Evolutionary conservation across 331 rosid genomes (phyloP).

Genomic region (Saraca asoca): DNA sequence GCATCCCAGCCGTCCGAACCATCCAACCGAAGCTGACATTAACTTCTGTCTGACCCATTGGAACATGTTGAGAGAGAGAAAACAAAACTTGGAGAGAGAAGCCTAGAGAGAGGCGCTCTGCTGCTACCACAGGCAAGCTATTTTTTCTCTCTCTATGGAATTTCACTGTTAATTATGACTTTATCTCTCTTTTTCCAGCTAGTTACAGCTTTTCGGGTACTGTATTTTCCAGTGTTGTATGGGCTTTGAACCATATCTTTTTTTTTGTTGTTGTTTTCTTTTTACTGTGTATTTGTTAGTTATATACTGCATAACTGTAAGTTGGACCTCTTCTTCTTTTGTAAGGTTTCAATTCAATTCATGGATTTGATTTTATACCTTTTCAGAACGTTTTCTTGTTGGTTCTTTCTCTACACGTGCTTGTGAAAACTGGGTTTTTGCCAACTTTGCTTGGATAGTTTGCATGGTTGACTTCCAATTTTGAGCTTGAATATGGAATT

Average conservation of each 20-base stretch:
- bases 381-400: slow-evolving; percentile 8
- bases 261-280: not conserved
- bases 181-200: not conserved
- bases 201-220: slow-evolving; percentile 9
- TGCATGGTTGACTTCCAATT: slow-evolving; percentile 57
- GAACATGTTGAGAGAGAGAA: slow-evolving; percentile 39
- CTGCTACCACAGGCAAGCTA: slow-evolving; percentile 46
- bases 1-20: slow-evolving; percentile 73
- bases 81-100: slow-evolving; percentile 9
- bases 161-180: slow-evolving; percentile 20
- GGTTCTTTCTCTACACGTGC: slow-evolving; percentile 2
- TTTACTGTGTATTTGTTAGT: slow-evolving; percentile 30
- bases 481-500: slow-evolving; percentile 28
- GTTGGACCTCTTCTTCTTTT: slow-evolving; percentile 13
- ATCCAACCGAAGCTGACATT: slow-evolving; percentile 46
- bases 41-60: slow-evolving; percentile 43
- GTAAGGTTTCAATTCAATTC: slow-evolving; percentile 33
- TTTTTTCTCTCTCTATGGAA: not conserved
- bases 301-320: slow-evolving; percentile 33
- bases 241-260: not conserved
- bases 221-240: slow-evolving; percentile 23
- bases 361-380: slow-evolving; percentile 3
- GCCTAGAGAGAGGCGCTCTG: slow-evolving; percentile 33
- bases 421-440: slow-evolving; percentile 28
- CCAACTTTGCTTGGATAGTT: slow-evolving; percentile 13